Evolutionary conservation across 1,284 basidiomycete genomes (phyloP), one percentile per base, ranked within the genome.

Genomic region (Fomitiporia mediterranea): DNA sequence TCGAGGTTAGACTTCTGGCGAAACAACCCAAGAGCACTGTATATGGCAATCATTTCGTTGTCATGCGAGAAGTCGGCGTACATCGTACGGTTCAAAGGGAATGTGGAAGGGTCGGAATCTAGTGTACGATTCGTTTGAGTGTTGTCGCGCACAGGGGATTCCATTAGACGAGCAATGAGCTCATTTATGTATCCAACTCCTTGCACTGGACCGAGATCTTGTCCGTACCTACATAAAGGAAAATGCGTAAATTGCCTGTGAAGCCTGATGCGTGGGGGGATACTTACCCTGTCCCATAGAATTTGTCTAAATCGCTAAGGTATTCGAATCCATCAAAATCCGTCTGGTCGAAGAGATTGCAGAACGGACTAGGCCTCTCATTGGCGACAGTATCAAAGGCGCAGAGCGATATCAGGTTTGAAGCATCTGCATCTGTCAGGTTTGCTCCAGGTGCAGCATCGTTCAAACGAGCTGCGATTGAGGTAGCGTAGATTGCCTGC

Each of bases 101-200:
- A 94, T 0, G 88, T 90, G 2, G 62, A 62, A 0, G 83, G 80
- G 11, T 80, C 75, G 1, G 70, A 62, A 64, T 89, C 84, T 32
- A 94, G 78, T 0, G 91, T 94, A n/a, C 70, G 69, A 69, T 94
- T 94, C 3, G 86, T 89, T 63, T 87, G 86, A 0, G 91, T 93
- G 53, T 74, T 65, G 69, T 93, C 90, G 27, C 66, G 67, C 4
- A 89, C 83, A 0, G 80, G 76, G 11, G 69, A 67, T 13, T 76
- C 74, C 0, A 82, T 87, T 27, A 94, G 75, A n/a, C 91, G 81
- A 0, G 90, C 87, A 17, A 94, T 71, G 35, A 94, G 81, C 69
- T 94, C 91, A 67, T 92, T 92, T 63, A 90, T 72, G 66, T 86
- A 94, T 3, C 91, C 91, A 3, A 91, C 86, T 44, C 87, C 88